Base-by-base conservation (phyloP, 345 rosid species). In the Brassica rapa region DNA sequence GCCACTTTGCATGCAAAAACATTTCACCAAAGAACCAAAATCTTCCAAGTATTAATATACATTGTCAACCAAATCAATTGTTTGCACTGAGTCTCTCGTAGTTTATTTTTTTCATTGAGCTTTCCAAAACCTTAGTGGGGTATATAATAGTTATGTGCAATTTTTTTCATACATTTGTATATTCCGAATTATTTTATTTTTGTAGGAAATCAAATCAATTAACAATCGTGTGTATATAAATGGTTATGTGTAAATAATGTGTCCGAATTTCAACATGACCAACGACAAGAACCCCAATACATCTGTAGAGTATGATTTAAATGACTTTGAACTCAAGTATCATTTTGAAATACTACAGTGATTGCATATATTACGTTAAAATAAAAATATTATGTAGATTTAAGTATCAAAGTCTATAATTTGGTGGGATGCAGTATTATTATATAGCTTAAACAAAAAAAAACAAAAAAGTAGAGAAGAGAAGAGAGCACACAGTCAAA, bases 401-500 rank as follows among this genome's bases (percentile, higher is more conserved):
- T 15, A 51, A 16, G 21, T 30, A 65, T 9, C 4, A 6, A 46
- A 43, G 14, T 41, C 2, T 23, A 30, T 67, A 49, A 49, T 79
- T 9, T 73, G 46, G 82, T 73, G 62, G 6, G 55, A 79, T 33
- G 68, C 66, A 15, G 12, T 19, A 63, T 6, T 23, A 76, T 76
- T 23, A 30, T 21, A 72, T 30, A 72, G 21, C 8, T 12, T 5
- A 41, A 41, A 46, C 15, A 43, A 10, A 43, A 39, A 6, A 32
- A 32, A 32, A 19, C 30, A 0, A 46, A 46, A 14, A 46, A 14
- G 16, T 46, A 14, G 53, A 46, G 53, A 46, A 46, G 53, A 46
- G 4, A 46, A 39, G 43, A 39, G 43, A 39, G 68, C 24, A 49
- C 4, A 79, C 51, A 37, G 82, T 79, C 74, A 79, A 79, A 72